phyloP scores from a whole-genome alignment of 208 protist species.

The Endotrypanum monterogeii region DNA sequence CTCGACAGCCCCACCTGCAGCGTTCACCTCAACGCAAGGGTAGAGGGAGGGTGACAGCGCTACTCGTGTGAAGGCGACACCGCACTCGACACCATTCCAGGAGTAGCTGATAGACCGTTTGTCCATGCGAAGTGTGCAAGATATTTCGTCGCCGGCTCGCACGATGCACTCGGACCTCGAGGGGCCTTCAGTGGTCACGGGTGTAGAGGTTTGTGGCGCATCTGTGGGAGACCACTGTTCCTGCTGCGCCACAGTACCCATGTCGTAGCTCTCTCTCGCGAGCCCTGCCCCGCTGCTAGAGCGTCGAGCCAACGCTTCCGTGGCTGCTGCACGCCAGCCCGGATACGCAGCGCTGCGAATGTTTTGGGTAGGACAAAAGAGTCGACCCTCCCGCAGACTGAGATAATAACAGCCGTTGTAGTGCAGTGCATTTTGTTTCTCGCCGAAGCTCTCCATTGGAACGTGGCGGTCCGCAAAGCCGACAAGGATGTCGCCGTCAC shows the following conservation, averaged over 20 bases:
- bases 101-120: slow-evolving; percentile 36
- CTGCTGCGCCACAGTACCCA: background rate
- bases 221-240: background rate
- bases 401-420: slow-evolving; percentile 58
- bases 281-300: background rate
- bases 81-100: slow-evolving; percentile 52
- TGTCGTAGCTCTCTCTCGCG: background rate
- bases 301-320: slow-evolving; percentile 4
- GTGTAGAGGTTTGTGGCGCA: background rate
- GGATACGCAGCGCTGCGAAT: background rate
- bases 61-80: slow-evolving; percentile 44
- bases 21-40: slow-evolving; percentile 60
- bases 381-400: slow-evolving; percentile 33
- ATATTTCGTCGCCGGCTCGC: slow-evolving; percentile 43
- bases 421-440: slow-evolving; percentile 36
- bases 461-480: slow-evolving; percentile 63
- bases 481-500: slow-evolving; percentile 34
- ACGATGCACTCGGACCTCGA: slow-evolving; percentile 10
- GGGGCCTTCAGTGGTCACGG: background rate
- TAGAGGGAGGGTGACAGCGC: slow-evolving; percentile 40
- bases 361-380: slow-evolving; percentile 37
- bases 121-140: slow-evolving; percentile 30
- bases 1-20: slow-evolving; percentile 39
- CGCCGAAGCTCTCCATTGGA: slow-evolving; percentile 52
- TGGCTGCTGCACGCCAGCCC: slow-evolving; percentile 18